Evolutionary conservation across 2,329 filamentous ascomycete species (phyloP).

Genomic region (Arthrinium phaeospermum): DNA sequence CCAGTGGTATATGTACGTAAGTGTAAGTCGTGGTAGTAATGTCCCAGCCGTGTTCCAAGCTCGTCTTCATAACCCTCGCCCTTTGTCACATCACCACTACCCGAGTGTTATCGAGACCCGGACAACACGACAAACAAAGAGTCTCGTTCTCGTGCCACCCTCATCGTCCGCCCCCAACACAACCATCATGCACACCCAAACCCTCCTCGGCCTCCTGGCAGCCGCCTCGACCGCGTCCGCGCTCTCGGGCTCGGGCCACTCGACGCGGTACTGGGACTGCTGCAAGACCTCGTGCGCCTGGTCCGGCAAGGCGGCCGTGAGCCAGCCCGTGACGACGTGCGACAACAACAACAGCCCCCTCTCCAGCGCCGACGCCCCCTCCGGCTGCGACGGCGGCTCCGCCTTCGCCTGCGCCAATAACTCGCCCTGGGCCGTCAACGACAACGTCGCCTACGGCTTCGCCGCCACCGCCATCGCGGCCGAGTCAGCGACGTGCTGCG

Average conservation of each 20-base stretch:
- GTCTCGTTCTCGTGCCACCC: too few relatives aligned
- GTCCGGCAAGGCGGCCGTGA: conserved; percentile 52
- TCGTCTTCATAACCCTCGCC: background rate
- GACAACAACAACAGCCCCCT: conserved; percentile 52
- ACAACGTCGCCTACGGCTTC: conserved; percentile 60
- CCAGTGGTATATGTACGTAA: background rate
- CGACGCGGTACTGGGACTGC: conserved; percentile 54
- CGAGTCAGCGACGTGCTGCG: conserved; percentile 59
- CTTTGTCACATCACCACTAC: background rate
- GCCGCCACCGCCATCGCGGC: conserved; percentile 54
- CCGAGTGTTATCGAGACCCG: too few relatives aligned
- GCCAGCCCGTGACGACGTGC: conserved; percentile 50
- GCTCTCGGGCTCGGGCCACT: conserved; percentile 32
- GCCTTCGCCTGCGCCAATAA: conserved; percentile 60
- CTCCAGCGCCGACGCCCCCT: conserved; percentile 45
- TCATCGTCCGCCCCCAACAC: too few relatives aligned
- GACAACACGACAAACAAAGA: too few relatives aligned
- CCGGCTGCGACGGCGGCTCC: conserved; percentile 54
- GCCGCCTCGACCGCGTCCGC: conserved; percentile 25
- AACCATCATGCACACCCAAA: conserved; percentile 8
- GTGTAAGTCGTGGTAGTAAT: background rate
- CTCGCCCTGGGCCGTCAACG: conserved; percentile 57
- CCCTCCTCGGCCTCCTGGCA: conserved; percentile 2
- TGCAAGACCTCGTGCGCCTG: conserved; percentile 63
- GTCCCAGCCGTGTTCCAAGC: background rate